These are phyloP conservation scores for Clathrus columnatus DNA, from an alignment of 768 basidiomycete species.

Conservation along the genomic window DNA sequence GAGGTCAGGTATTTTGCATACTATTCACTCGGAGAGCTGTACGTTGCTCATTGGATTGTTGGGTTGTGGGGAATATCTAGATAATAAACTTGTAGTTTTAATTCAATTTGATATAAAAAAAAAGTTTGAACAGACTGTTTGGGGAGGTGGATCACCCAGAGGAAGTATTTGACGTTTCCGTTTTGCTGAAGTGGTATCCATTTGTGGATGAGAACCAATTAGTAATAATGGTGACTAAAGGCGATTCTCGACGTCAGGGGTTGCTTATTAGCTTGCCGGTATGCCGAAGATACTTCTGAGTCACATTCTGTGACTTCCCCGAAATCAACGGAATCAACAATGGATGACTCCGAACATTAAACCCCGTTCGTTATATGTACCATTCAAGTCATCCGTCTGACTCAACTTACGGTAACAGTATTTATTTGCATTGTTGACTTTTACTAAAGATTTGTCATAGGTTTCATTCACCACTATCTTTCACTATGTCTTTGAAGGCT, in stretches of 20 bases:
- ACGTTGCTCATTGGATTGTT: not conserved
- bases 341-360: too few relatives aligned
- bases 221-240: too few relatives aligned
- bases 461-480: too few relatives aligned
- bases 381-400: not conserved
- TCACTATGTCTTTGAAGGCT: constrained; percentile 19
- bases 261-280: too few relatives aligned
- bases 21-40: constrained; percentile 4
- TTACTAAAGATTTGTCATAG: too few relatives aligned
- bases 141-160: not conserved
- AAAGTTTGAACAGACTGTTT: not conserved
- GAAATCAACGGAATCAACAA: too few relatives aligned
- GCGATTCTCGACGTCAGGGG: too few relatives aligned
- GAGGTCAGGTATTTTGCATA: not conserved
- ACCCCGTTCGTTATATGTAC: too few relatives aligned
- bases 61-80: not conserved
- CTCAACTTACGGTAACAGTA: not conserved
- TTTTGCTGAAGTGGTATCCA: not conserved
- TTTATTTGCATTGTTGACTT: not conserved
- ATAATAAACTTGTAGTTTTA: not conserved
- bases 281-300: too few relatives aligned
- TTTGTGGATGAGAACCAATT: too few relatives aligned
- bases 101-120: not conserved
- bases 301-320: too few relatives aligned
- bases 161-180: constrained; percentile 4